Percentiles rank a stretch among this genome's conserved stretches.
Conservation (phyloP, 1,284 basidiomycete genomes). For the Fomitopsis pinicola region DNA sequence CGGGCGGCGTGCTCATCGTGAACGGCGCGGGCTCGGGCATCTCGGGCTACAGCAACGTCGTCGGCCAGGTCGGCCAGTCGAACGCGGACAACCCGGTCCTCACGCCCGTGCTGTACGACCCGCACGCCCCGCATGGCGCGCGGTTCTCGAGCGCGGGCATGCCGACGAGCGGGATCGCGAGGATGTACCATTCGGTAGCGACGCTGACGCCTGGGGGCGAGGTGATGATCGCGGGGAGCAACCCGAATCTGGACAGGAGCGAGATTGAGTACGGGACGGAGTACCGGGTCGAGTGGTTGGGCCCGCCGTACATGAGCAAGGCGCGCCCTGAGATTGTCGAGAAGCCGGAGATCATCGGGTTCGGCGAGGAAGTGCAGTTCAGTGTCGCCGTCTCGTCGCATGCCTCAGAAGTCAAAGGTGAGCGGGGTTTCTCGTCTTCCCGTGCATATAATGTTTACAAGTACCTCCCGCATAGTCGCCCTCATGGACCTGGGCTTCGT, state of each 20-base stretch:
- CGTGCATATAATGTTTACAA: not conserved
- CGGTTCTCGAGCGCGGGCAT: constrained; percentile 65
- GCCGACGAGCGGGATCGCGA: constrained; percentile 66
- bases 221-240: constrained; percentile 78
- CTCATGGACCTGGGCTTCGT: constrained; percentile 78
- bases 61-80: constrained; percentile 62
- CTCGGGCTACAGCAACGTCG: constrained; percentile 82
- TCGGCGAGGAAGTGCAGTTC: constrained; percentile 40
- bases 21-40: constrained; percentile 76
- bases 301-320: constrained; percentile 63
- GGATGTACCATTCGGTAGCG: constrained; percentile 82
- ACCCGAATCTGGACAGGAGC: constrained; percentile 77
- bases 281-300: constrained; percentile 76
- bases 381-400: constrained; percentile 33
- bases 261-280: constrained; percentile 70
- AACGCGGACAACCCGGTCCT: constrained; percentile 80
- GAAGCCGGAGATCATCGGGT: constrained; percentile 40
- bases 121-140: constrained; percentile 49
- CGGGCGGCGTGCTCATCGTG: constrained; percentile 70
- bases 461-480: constrained; percentile 40
- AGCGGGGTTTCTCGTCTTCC: not conserved
- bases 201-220: constrained; percentile 66
- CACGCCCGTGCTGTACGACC: constrained; percentile 73
- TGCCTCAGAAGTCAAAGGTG: constrained; percentile 32
- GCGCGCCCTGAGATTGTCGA: constrained; percentile 48